Evolutionary conservation across 108 stramenopile species (phyloP).

Genomic region (Pseudonitzschia pungens): DNA sequence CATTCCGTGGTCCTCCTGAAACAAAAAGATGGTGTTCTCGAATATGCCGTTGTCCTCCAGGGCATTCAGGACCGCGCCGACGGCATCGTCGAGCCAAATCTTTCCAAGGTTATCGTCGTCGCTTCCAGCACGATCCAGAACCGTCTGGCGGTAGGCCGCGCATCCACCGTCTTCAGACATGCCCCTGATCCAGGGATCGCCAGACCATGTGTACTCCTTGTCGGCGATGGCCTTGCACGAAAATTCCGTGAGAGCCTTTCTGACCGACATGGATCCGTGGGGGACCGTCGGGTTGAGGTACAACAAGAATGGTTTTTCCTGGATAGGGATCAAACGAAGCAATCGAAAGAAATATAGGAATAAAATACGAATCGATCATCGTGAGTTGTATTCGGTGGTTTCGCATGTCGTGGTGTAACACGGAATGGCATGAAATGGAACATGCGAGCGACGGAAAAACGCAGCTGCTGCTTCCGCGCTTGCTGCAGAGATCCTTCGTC

Average conservation of each 20-base stretch:
- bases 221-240: constrained; percentile 31
- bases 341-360: no score
- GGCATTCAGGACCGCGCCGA: constrained; percentile 30
- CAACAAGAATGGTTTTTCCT: constrained; percentile 29
- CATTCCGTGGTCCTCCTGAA: constrained; percentile 43
- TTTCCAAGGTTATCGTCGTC: constrained; percentile 29
- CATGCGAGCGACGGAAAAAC: no score
- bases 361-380: no score
- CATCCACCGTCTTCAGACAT: constrained; percentile 28
- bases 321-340: not conserved
- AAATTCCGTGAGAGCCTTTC: constrained; percentile 22
- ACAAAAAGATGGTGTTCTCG: constrained; percentile 40
- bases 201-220: not conserved
- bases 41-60: constrained; percentile 27
- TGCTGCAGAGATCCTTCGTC: no score
- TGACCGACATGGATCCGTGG: constrained; percentile 21
- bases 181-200: constrained; percentile 13
- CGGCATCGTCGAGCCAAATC: constrained; percentile 46
- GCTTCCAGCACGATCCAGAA: constrained; percentile 11
- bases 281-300: constrained; percentile 50
- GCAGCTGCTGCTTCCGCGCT: no score
- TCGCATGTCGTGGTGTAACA: no score
- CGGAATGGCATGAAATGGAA: no score
- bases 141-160: constrained; percentile 17
- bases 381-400: no score